Conservation (phyloP, 768 basidiomycete genomes). For the Kockovaella imperatae region DNA sequence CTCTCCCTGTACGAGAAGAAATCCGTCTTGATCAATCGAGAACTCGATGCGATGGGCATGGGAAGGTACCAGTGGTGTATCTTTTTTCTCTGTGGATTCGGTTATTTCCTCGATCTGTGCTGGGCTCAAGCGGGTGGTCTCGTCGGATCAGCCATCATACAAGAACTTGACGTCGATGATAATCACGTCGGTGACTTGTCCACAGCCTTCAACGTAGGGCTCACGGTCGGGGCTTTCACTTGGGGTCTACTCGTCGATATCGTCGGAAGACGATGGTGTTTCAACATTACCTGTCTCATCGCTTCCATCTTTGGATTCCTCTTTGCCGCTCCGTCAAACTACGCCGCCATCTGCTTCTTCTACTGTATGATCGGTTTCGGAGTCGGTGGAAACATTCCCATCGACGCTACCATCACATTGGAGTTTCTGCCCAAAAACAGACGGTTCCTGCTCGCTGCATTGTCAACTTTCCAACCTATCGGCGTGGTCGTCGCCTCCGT, state of each 20-base stretch:
- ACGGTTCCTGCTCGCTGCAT: conserved; percentile 50
- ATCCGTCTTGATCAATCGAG: conserved; percentile 33
- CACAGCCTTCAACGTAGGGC: conserved; percentile 39
- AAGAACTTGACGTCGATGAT: conserved; percentile 37
- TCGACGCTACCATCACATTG: conserved; percentile 42
- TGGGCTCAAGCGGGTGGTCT: conserved; percentile 45
- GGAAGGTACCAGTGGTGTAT: conserved; percentile 43
- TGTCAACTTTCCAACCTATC: conserved; percentile 49
- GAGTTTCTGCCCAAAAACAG: conserved; percentile 34
- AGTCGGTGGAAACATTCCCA: conserved; percentile 45
- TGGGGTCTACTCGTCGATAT: conserved; percentile 44
- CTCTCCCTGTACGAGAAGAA: conserved; percentile 41
- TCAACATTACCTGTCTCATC: conserved; percentile 46
- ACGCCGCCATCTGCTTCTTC: conserved; percentile 13
- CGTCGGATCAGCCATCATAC: conserved; percentile 22
- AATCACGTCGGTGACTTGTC: conserved; percentile 30
- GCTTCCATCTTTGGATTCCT: conserved; percentile 43
- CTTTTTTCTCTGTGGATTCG: conserved; percentile 45
- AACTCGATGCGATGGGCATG: conserved; percentile 40
- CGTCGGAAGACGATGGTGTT: conserved; percentile 43
- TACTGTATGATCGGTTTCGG: conserved; percentile 15
- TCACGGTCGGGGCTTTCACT: conserved; percentile 38
- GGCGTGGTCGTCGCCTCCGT: conserved; percentile 51
- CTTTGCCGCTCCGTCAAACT: conserved; percentile 28
- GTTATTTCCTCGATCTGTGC: conserved; percentile 44